These are phyloP conservation scores for Talaromyces sp. DNA, from an alignment of 2,329 filamentous ascomycete species.

Conservation along the genomic window DNA sequence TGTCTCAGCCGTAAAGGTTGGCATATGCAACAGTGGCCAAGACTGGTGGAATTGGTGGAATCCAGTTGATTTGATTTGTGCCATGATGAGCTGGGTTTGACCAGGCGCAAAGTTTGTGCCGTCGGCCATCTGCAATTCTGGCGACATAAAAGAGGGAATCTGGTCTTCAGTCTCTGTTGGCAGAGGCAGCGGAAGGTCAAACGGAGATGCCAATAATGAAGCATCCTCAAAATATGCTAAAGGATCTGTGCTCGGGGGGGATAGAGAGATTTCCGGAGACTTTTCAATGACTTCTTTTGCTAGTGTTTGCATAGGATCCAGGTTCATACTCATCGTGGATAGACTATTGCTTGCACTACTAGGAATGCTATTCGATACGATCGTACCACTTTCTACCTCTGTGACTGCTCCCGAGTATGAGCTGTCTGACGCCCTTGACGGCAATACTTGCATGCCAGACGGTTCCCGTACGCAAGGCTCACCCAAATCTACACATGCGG, in stretches of 20 bases:
- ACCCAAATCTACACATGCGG: background rate
- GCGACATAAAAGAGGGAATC: background rate
- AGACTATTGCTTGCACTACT: too few relatives aligned
- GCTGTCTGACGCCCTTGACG: background rate
- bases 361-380: background rate
- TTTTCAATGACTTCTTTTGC: background rate
- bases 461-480: background rate
- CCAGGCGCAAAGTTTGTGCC: background rate
- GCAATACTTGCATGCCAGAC: background rate
- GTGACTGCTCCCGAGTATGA: background rate
- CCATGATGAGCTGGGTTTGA: background rate
- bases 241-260: background rate
- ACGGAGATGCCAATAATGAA: background rate
- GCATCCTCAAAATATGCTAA: background rate
- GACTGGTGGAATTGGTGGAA: background rate
- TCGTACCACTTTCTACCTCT: background rate
- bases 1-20: background rate
- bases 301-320: background rate
- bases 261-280: background rate
- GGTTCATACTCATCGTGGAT: background rate
- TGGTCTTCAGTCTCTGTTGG: background rate
- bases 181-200: background rate
- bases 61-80: background rate
- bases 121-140: background rate
- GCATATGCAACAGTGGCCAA: background rate